Evolutionary conservation across 306 rosid species (phyloP).

Genomic region (Cucurbita argyrosperma): DNA sequence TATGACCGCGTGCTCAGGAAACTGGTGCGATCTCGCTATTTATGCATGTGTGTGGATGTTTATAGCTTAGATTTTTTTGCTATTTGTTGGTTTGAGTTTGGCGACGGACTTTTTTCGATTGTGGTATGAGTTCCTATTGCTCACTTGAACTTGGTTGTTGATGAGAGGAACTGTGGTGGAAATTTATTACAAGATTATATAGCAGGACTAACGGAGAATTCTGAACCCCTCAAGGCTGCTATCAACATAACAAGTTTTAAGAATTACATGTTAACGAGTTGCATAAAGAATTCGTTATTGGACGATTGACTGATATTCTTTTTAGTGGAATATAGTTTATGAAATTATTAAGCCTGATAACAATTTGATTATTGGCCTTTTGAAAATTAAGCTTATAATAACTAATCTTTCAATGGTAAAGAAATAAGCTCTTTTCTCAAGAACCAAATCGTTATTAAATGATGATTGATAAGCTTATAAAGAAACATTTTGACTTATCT

Average conservation of each 20-base stretch:
- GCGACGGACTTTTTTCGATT: not conserved
- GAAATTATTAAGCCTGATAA: not conserved
- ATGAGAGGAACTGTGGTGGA: not conserved
- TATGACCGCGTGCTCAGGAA: conserved; percentile 75
- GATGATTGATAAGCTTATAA: not conserved
- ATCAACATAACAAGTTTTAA: not conserved
- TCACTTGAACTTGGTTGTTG: not conserved
- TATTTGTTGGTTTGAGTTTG: not conserved
- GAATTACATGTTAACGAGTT: not conserved
- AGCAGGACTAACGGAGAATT: not conserved
- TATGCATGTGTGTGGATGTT: not conserved
- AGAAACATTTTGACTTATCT: not conserved
- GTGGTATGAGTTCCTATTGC: not conserved
- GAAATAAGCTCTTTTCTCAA: not conserved
- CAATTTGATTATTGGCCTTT: not conserved
- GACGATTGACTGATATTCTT: not conserved
- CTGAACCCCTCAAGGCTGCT: not conserved
- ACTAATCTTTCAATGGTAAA: too few relatives aligned
- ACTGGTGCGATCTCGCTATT: conserved; percentile 28
- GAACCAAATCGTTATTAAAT: not conserved
- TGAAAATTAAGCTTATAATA: not conserved
- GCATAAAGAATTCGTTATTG: not conserved
- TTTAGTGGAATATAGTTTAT: not conserved
- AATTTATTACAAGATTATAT: not conserved
- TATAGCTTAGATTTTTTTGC: not conserved